Evolutionary conservation across 2,329 filamentous ascomycete species (phyloP).

Genomic region (Claviceps paspali): DNA sequence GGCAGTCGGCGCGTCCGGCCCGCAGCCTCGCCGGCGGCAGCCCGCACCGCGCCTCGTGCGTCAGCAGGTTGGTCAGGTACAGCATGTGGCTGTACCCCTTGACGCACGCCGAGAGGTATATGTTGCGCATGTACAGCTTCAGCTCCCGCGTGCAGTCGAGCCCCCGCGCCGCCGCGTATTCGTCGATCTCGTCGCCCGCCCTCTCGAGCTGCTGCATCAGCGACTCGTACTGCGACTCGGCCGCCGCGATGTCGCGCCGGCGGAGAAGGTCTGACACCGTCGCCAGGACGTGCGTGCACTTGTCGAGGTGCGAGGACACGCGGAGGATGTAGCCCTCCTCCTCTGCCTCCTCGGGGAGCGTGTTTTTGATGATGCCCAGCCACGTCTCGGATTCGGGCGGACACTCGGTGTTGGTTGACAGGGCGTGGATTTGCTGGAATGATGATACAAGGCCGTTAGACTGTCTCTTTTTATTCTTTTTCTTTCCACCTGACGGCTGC

Average conservation of each 20-base stretch:
- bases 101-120: slow-evolving; percentile 18
- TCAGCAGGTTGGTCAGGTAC: slow-evolving; percentile 20
- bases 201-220: slow-evolving; percentile 13
- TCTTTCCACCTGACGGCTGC: no score
- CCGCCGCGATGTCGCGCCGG: slow-evolving; percentile 13
- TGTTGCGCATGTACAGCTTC: slow-evolving; percentile 18
- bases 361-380: slow-evolving; percentile 17
- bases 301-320: slow-evolving; percentile 15
- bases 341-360: slow-evolving; percentile 12
- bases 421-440: slow-evolving; percentile 22
- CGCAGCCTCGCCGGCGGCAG: slow-evolving; percentile 13
- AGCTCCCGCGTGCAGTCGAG: slow-evolving; percentile 6
- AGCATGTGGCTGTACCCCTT: slow-evolving; percentile 20
- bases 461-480: no score
- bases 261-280: slow-evolving; percentile 14
- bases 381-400: slow-evolving; percentile 22
- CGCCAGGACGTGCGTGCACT: slow-evolving; percentile 14
- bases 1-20: slow-evolving; percentile 15
- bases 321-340: slow-evolving; percentile 14
- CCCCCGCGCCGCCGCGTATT: slow-evolving; percentile 7
- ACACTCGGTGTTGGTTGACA: slow-evolving; percentile 16
- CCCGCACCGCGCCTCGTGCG: slow-evolving; percentile 14
- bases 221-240: slow-evolving; percentile 13
- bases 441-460: no score
- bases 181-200: slow-evolving; percentile 12